phyloP scores from a whole-genome alignment of 2,329 filamentous ascomycete genomes.

The Fonsecaea pugnacius region DNA sequence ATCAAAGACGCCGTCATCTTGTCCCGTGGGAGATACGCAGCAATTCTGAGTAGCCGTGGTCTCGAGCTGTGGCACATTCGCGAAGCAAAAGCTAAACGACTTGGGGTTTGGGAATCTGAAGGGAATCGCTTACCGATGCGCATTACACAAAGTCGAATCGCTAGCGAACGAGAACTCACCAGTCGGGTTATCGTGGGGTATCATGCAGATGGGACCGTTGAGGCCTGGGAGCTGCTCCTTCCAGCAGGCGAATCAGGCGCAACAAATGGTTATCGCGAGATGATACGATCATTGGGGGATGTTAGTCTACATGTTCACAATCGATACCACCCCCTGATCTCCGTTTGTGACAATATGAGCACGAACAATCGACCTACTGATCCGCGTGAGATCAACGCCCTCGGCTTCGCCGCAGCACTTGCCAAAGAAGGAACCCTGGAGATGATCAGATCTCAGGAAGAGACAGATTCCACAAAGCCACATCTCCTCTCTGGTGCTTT shows the following conservation, averaged over 20 bases:
- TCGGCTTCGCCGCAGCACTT: constrained; percentile 27
- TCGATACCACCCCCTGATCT: constrained; percentile 22
- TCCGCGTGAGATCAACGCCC: constrained; percentile 18
- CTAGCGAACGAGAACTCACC: constrained; percentile 29
- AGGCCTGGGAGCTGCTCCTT: constrained; percentile 32
- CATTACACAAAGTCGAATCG: constrained; percentile 32
- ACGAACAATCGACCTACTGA: constrained; percentile 23
- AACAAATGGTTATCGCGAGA: constrained; percentile 27
- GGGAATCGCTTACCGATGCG: constrained; percentile 21
- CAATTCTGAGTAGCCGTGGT: constrained; percentile 23
- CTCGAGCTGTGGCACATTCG: constrained; percentile 33
- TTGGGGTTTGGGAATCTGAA: constrained; percentile 21
- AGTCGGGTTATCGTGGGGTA: constrained; percentile 33
- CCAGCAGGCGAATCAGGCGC: constrained; percentile 17
- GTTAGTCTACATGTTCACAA: constrained; percentile 28
- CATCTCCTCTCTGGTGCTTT: constrained; percentile 23
- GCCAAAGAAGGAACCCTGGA: constrained; percentile 30
- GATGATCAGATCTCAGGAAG: constrained; percentile 31
- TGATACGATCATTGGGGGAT: constrained; percentile 29
- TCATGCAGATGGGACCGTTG: constrained; percentile 19
- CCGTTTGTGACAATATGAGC: constrained; percentile 36
- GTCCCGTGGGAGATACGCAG: constrained; percentile 32
- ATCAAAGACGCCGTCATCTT: constrained; percentile 31
- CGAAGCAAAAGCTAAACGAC: constrained; percentile 29
- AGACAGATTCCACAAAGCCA: constrained; percentile 31